These are phyloP conservation scores for Viola pubescens DNA, from an alignment of 441 rosid genomes.

Conservation along the genomic window DNA sequence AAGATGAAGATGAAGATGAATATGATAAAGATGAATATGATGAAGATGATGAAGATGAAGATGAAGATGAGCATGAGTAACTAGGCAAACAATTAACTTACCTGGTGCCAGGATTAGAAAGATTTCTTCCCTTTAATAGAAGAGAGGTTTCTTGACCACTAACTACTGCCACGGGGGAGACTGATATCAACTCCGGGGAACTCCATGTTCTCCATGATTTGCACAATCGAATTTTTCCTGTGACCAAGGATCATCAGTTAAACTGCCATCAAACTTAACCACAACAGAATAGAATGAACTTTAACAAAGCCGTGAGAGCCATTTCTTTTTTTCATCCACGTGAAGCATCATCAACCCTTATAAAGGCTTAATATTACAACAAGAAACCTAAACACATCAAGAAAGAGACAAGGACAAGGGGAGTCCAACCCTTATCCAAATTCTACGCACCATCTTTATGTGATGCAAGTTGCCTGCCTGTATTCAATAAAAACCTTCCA, in stretches of 20 bases:
- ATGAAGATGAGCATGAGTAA: no score
- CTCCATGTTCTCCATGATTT: constrained; percentile 74
- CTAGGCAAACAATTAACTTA: constrained; percentile 20
- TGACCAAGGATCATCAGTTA: no score
- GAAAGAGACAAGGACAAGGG: not conserved
- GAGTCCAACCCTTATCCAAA: not conserved
- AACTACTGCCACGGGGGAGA: constrained; percentile 75
- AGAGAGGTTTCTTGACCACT: constrained; percentile 61
- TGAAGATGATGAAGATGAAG: no score
- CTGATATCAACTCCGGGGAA: constrained; percentile 73
- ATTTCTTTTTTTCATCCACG: no score
- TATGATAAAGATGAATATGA: no score
- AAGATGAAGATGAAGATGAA: not conserved
- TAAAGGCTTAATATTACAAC: not conserved
- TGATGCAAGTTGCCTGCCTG: constrained; percentile 59
- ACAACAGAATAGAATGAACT: no score
- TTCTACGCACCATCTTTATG: constrained; percentile 56
- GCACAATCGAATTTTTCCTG: constrained; percentile 63
- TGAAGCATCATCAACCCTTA: no score
- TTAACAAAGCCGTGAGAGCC: no score
- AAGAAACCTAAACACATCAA: not conserved
- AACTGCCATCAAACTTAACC: no score
- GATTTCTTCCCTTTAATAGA: constrained; percentile 64
- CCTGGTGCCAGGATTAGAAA: constrained; percentile 62
- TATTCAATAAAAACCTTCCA: constrained; percentile 60